Evolutionary conservation across 768 basidiomycete genomes (phyloP).

Genomic region (Rhizopogon salebrosus): DNA sequence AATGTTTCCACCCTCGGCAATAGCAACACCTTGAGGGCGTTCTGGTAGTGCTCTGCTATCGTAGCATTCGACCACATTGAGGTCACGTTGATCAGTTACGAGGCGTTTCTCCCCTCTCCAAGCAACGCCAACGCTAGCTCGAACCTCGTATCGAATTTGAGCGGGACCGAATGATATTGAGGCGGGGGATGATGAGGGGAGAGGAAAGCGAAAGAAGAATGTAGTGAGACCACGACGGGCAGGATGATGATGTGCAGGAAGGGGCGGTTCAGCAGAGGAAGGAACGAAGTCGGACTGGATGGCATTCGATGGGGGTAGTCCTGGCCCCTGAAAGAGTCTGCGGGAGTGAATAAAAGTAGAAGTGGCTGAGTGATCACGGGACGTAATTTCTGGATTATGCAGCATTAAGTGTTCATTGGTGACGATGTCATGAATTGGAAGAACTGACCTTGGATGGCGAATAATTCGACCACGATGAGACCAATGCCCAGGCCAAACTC

Average conservation of each 20-base stretch:
- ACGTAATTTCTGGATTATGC: slow-evolving; percentile 54
- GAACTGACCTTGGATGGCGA: slow-evolving; percentile 61
- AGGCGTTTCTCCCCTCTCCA: slow-evolving; percentile 74
- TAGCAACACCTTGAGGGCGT: slow-evolving; percentile 50
- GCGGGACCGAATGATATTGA: slow-evolving; percentile 71
- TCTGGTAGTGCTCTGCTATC: slow-evolving; percentile 31
- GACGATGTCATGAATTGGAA: not conserved
- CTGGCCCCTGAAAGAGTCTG: slow-evolving; percentile 75
- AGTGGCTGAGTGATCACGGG: slow-evolving; percentile 75
- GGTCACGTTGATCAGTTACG: slow-evolving; percentile 54
- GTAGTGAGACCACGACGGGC: slow-evolving; percentile 75
- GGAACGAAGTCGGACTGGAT: slow-evolving; percentile 53
- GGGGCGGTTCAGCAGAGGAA: slow-evolving; percentile 47
- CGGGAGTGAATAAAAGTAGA: slow-evolving; percentile 69
- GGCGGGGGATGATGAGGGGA: slow-evolving; percentile 63
- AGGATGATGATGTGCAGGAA: slow-evolving; percentile 63
- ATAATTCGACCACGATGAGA: slow-evolving; percentile 72
- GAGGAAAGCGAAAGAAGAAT: slow-evolving; percentile 74
- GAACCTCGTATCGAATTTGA: slow-evolving; percentile 64
- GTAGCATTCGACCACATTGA: slow-evolving; percentile 60
- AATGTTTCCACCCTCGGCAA: slow-evolving; percentile 77
- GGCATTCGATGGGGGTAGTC: slow-evolving; percentile 79
- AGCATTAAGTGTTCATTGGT: slow-evolving; percentile 7
- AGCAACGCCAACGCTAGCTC: slow-evolving; percentile 63
- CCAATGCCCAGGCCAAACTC: slow-evolving; percentile 63